phyloP scores from a whole-genome alignment of 1,139 yeast species.

The Taiozyma sp. region DNA sequence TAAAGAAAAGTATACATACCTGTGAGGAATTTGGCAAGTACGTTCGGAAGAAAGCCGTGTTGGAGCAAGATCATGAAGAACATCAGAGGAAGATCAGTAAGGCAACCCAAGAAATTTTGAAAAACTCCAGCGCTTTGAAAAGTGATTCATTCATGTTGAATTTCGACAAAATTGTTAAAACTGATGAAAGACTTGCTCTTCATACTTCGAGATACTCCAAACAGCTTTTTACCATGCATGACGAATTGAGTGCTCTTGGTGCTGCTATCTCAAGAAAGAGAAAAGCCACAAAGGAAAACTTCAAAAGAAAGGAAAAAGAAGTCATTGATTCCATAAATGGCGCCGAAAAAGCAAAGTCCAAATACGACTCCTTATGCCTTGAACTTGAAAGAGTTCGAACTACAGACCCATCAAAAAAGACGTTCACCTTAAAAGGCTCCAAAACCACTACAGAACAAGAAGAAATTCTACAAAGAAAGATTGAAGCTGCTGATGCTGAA shows the following conservation, averaged over 20 bases:
- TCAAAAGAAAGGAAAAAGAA: slow-evolving; percentile 75
- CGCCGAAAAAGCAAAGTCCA: slow-evolving; percentile 85
- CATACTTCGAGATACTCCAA: slow-evolving; percentile 76
- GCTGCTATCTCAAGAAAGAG: slow-evolving; percentile 65
- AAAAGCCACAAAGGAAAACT: slow-evolving; percentile 75
- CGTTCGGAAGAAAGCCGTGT: slow-evolving; percentile 68
- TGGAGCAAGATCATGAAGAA: slow-evolving; percentile 74
- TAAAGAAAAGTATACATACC: slow-evolving; percentile 74
- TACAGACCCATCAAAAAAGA: slow-evolving; percentile 76
- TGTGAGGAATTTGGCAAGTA: slow-evolving; percentile 83
- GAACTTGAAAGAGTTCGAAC: slow-evolving; percentile 81
- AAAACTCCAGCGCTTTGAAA: slow-evolving; percentile 43
- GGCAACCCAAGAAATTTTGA: slow-evolving; percentile 48
- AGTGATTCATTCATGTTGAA: slow-evolving; percentile 65
- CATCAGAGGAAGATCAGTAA: slow-evolving; percentile 65
- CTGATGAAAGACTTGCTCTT: slow-evolving; percentile 69
- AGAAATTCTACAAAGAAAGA: slow-evolving; percentile 78
- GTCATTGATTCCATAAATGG: slow-evolving; percentile 73
- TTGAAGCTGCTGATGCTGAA: slow-evolving; percentile 80
- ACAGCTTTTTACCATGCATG: slow-evolving; percentile 80
- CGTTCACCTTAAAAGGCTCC: slow-evolving; percentile 71
- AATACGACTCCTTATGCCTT: slow-evolving; percentile 74
- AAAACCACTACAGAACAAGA: slow-evolving; percentile 86
- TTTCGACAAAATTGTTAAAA: slow-evolving; percentile 63
- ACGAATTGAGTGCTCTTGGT: slow-evolving; percentile 72